Evolutionary conservation across 2,329 filamentous ascomycete genomes (phyloP).

Genomic region (Fusarium buxicola): DNA sequence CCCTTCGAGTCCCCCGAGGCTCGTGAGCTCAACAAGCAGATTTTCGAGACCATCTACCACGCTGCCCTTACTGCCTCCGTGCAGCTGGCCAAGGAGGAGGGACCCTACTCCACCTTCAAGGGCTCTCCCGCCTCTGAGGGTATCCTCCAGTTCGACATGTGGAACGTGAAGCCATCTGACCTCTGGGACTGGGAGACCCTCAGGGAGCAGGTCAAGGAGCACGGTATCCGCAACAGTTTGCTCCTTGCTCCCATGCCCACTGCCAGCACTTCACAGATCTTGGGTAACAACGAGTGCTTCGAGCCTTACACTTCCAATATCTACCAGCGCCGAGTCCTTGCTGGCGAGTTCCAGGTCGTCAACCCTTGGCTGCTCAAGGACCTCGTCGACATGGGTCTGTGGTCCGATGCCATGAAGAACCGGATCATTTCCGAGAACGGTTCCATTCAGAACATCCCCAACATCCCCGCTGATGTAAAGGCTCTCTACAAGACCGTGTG

Average conservation of each 20-base stretch:
- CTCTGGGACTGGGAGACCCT: slow-evolving; percentile 96
- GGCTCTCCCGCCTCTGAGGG: slow-evolving; percentile 95
- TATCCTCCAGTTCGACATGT: slow-evolving; percentile 98
- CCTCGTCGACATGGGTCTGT: slow-evolving; percentile 95
- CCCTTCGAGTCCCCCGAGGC: slow-evolving; percentile 98
- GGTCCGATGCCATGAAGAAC: slow-evolving; percentile 99
- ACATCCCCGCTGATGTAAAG: slow-evolving; percentile 96
- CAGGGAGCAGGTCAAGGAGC: slow-evolving; percentile 90
- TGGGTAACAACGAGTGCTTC: slow-evolving; percentile 99
- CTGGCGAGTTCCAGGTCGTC: slow-evolving; percentile 98
- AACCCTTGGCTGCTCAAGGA: slow-evolving; percentile 99
- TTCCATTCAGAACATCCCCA: slow-evolving; percentile 96
- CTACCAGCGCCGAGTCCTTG: slow-evolving; percentile 97
- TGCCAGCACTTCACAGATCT: slow-evolving; percentile 95
- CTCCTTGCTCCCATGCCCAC: slow-evolving; percentile 98
- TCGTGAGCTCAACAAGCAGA: slow-evolving; percentile 93
- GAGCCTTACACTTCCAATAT: slow-evolving; percentile 99
- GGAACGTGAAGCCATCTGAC: slow-evolving; percentile 91
- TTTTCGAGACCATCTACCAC: slow-evolving; percentile 99
- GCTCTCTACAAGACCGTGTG: slow-evolving; percentile 99
- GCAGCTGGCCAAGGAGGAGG: slow-evolving; percentile 84
- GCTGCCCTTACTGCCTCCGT: slow-evolving; percentile 90
- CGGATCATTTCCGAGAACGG: slow-evolving; percentile 98
- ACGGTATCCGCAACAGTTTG: slow-evolving; percentile 95
- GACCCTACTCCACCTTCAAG: slow-evolving; percentile 89